phyloP scores from a whole-genome alignment of 228 moss, liverwort and hornwort genomes.

The Sphagnum fallax region DNA sequence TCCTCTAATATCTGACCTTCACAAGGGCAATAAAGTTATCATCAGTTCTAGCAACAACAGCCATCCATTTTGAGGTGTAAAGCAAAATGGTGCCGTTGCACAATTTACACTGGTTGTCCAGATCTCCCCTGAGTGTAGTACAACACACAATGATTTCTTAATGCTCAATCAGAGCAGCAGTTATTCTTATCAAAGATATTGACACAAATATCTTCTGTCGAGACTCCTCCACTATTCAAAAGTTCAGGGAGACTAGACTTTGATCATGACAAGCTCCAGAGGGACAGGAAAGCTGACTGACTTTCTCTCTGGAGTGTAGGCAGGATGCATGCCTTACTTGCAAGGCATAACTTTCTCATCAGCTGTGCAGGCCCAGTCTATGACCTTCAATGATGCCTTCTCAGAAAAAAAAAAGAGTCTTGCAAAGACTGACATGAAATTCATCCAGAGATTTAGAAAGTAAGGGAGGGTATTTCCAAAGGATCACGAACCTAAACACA shows the following conservation, averaged over 20 bases:
- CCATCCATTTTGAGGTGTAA: conserved; percentile 93
- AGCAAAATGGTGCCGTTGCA: conserved; percentile 90
- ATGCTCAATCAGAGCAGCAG: not conserved
- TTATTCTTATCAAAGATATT: not conserved
- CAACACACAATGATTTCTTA: conserved; percentile 7
- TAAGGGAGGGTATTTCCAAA: conserved; percentile 18
- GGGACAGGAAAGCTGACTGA: too few relatives aligned
- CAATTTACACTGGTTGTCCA: conserved; percentile 70
- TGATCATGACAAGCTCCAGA: too few relatives aligned
- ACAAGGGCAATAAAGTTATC: conserved; percentile 74
- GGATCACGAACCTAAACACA: conserved; percentile 80
- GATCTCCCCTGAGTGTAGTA: conserved; percentile 22
- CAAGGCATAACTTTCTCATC: conserved; percentile 74
- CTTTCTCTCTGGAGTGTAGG: too few relatives aligned
- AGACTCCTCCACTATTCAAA: too few relatives aligned
- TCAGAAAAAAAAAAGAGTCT: not conserved
- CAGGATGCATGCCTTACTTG: conserved; percentile 27
- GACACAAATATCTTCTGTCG: too few relatives aligned
- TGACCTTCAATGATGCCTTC: conserved; percentile 87
- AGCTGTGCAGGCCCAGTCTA: conserved; percentile 85
- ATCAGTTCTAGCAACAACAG: conserved; percentile 67
- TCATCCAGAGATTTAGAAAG: too few relatives aligned
- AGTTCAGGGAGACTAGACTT: too few relatives aligned
- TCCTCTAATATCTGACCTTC: conserved; percentile 31
- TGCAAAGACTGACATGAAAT: too few relatives aligned